These are phyloP conservation scores for Saccharomyces mikatae DNA, from an alignment of 805 yeast genomes.

Conservation along the genomic window DNA sequence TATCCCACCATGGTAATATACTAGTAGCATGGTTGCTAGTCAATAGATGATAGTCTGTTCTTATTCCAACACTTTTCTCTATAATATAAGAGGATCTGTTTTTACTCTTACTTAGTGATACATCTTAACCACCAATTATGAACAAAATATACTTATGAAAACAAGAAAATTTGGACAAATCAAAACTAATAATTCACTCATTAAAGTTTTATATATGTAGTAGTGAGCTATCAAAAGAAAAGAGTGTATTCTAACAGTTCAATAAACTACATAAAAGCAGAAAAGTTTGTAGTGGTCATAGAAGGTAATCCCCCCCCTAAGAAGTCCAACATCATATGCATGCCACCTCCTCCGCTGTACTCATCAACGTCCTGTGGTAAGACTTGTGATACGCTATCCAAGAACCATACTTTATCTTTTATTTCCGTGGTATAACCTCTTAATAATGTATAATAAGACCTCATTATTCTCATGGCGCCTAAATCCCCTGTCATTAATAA, in stretches of 20 bases:
- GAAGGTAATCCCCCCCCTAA: conserved; percentile 59
- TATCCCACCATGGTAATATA: not conserved
- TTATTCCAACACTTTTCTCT: not conserved
- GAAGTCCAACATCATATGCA: conserved; percentile 87
- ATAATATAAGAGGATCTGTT: no score
- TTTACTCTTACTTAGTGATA: no score
- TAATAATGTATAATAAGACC: conserved; percentile 74
- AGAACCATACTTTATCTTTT: conserved; percentile 88
- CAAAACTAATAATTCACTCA: no score
- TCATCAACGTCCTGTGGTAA: conserved; percentile 89
- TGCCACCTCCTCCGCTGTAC: conserved; percentile 87
- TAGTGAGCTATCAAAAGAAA: not conserved
- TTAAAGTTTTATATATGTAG: no score
- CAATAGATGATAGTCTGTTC: not conserved
- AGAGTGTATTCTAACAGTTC: not conserved
- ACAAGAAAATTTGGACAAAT: no score
- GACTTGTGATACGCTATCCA: conserved; percentile 84
- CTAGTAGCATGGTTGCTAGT: not conserved
- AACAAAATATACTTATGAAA: no score
- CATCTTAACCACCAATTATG: no score
- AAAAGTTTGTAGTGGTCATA: conserved; percentile 37
- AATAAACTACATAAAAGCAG: conserved; percentile 22
- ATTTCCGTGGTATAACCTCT: conserved; percentile 77
- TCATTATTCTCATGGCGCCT: conserved; percentile 84
- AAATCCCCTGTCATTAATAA: conserved; percentile 77